Evolutionary conservation across 2,329 filamentous ascomycete species (phyloP).

Genomic region (Fusarium sulawesiense): DNA sequence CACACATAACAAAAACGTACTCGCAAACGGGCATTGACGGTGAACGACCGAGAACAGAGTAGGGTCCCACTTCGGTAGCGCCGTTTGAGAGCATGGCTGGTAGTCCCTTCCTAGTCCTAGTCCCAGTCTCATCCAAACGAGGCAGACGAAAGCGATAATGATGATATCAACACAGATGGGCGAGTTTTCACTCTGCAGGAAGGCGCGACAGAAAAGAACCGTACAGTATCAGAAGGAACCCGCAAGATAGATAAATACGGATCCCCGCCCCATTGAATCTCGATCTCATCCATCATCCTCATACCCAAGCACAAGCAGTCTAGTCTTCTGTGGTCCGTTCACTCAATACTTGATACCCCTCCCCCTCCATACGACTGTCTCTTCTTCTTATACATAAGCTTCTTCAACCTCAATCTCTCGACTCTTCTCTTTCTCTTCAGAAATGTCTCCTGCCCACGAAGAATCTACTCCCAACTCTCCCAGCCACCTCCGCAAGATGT

Average conservation of each 20-base stretch:
- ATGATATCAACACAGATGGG: conserved; percentile 38
- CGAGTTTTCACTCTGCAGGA: conserved; percentile 31
- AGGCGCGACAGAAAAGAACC: background rate
- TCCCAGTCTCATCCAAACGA: conserved; percentile 10
- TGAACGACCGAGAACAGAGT: conserved; percentile 27
- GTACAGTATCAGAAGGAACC: conserved; percentile 2
- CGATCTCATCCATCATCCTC: conserved; percentile 17
- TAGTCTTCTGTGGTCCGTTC: conserved; percentile 10
- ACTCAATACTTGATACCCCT: conserved; percentile 37
- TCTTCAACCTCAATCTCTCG: background rate
- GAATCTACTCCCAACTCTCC: conserved; percentile 51
- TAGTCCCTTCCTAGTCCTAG: background rate
- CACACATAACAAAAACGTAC: background rate
- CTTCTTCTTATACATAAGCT: conserved; percentile 27
- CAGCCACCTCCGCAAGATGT: conserved; percentile 37
- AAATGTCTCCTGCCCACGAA: conserved; percentile 61
- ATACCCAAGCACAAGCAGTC: conserved; percentile 21
- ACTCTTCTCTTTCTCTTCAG: background rate
- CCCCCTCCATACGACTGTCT: conserved; percentile 13
- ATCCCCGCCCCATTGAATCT: conserved; percentile 34
- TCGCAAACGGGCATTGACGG: conserved; percentile 25
- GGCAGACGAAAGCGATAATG: conserved; percentile 6
- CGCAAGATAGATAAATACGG: conserved; percentile 37
- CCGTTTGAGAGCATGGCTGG: conserved; percentile 24
- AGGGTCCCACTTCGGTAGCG: conserved; percentile 36